Evolutionary conservation across 768 basidiomycete species (phyloP).

Genomic region (Pisolithus microcarpus): DNA sequence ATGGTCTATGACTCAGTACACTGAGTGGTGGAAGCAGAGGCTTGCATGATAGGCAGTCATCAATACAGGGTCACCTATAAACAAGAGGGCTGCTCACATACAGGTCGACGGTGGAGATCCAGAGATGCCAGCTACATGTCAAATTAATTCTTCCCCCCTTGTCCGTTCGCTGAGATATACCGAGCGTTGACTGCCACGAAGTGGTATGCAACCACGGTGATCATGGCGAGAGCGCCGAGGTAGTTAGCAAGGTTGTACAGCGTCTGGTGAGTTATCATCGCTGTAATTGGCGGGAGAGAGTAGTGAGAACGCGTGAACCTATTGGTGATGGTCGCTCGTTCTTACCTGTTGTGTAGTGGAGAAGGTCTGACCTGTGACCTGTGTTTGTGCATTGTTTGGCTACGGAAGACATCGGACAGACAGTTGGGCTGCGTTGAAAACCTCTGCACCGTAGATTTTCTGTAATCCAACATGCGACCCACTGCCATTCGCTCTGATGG

Average conservation of each 20-base stretch:
- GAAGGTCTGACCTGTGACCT: constrained; percentile 2
- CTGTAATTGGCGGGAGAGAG: constrained; percentile 5
- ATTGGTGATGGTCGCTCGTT: background rate
- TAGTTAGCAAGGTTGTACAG: constrained; percentile 78
- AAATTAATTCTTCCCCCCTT: constrained; percentile 10
- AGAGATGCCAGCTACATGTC: background rate
- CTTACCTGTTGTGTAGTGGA: constrained; percentile 12
- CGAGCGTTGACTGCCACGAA: constrained; percentile 80
- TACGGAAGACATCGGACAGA: constrained; percentile 24
- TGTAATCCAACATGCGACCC: constrained; percentile 36
- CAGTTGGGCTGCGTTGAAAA: background rate
- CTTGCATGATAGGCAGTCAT: background rate
- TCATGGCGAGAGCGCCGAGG: constrained; percentile 79
- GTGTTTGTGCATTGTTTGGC: constrained; percentile 31
- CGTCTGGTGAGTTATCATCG: constrained; percentile 76
- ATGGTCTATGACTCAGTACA: too few species aligned
- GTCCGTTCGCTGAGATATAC: constrained; percentile 28
- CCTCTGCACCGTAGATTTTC: background rate
- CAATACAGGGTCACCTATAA: background rate
- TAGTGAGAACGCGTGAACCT: background rate
- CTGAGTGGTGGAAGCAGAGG: too few species aligned
- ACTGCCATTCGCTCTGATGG: constrained; percentile 54
- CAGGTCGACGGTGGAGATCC: background rate
- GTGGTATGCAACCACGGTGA: constrained; percentile 85
- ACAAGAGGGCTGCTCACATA: background rate